These are phyloP conservation scores for Flaveria bidentis DNA, from an alignment of 129 eudicot genomes.

Conservation along the genomic window DNA sequence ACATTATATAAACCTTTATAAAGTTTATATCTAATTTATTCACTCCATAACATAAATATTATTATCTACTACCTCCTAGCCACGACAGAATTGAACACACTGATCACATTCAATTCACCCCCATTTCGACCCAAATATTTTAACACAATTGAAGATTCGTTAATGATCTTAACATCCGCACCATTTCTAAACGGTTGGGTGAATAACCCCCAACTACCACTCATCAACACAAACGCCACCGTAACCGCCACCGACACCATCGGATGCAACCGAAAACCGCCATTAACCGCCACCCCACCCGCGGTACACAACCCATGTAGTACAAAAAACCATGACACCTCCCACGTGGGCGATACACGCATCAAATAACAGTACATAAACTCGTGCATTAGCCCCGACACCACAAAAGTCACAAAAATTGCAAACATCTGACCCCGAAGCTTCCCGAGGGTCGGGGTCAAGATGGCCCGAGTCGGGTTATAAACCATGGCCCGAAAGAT, in stretches of 20 bases:
- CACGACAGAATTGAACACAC: background rate
- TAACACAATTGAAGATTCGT: constrained; percentile 33
- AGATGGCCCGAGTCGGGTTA: constrained; percentile 31
- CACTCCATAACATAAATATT: too few relatives aligned
- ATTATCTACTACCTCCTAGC: too few relatives aligned
- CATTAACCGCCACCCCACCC: constrained; percentile 38
- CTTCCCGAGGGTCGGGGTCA: constrained; percentile 22
- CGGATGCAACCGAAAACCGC: constrained; percentile 38
- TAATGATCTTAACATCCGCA: constrained; percentile 39
- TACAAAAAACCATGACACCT: constrained; percentile 66
- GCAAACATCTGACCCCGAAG: constrained; percentile 27
- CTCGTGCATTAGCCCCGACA: constrained; percentile 73
- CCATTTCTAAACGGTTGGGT: constrained; percentile 47
- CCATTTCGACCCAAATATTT: constrained; percentile 11
- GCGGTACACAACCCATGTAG: constrained; percentile 57
- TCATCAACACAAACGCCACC: constrained; percentile 55
- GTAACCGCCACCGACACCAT: constrained; percentile 45
- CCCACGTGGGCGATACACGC: constrained; percentile 54
- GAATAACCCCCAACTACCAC: constrained; percentile 55
- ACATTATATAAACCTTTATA: too few relatives aligned
- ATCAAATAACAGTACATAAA: constrained; percentile 41
- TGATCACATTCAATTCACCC: background rate
- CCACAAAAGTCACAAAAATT: constrained; percentile 45
- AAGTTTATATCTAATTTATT: too few relatives aligned
- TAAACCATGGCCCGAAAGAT: constrained; percentile 53